Base-by-base conservation (phyloP, 2,329 filamentous ascomycete genomes). In the Tolypocladium cylindrosporum region DNA sequence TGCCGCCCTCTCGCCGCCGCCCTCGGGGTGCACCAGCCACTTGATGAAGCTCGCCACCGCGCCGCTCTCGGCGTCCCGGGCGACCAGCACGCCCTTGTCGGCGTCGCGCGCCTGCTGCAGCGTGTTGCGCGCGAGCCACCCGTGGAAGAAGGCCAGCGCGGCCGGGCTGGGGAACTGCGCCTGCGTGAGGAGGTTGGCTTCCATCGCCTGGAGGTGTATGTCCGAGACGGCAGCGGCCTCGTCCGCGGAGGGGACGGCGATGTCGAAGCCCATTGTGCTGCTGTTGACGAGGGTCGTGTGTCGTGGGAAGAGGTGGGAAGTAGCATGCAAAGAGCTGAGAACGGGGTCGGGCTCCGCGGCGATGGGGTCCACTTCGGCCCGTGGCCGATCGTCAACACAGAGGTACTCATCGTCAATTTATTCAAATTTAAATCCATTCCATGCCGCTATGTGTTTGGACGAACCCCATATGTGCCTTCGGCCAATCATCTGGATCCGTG, bases 161-260 rank as follows among this genome's bases (percentile, higher is more conserved):
- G 68, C 64, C 8, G 61, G 55, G 8, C 66, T 70, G 16, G 75
- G 73, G 56, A 76, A 75, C 60, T 77, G 72, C 1, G 71, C 71
- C 57, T 75, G 72, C 51, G 74, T 70, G 31, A 76, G 60, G 14
- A 69, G 60, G 61, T 77, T 75, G 42, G 63, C 59, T 52, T 72
- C 66, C 74, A 75, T 77, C 52, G 74, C 72, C 10, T 63, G 60
- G 19, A 76, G 60, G 60, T 76, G 74, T 56, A 74, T 68, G 45
- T 61, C 63, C 9, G 68, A 64, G 37, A 70, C 57, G 21, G 61
- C 61, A 7, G 60, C 45, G 19, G 65, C 66, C 21, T 70, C 67
- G 13, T 61, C 57, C 42, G 62, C 62, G 6, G 64, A 63, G 24
- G 69, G 68, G 10, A 66, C 58, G 24, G 59, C 48, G 13, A 71